These are phyloP conservation scores for Rhizopus microsporus DNA, from an alignment of 371 early-diverging fungal species.

Conservation along the genomic window DNA sequence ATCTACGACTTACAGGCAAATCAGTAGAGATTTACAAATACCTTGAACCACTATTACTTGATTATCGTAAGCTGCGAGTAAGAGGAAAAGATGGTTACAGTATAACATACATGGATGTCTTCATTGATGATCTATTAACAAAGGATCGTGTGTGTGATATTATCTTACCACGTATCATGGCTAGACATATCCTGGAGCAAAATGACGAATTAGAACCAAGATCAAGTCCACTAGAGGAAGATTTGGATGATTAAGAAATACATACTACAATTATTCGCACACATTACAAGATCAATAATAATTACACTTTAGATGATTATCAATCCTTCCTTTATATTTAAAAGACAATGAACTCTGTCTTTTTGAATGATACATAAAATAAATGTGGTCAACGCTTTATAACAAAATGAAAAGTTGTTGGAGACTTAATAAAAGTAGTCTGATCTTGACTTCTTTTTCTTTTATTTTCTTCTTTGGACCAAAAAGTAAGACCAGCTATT, in stretches of 20 bases:
- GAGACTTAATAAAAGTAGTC: too few relatives aligned
- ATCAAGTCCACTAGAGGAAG: conserved; percentile 78
- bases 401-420: too few relatives aligned
- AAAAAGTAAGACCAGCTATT: too few relatives aligned
- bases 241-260: conserved; percentile 53
- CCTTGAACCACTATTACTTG: conserved; percentile 85
- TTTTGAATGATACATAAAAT: too few relatives aligned
- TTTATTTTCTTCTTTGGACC: too few relatives aligned
- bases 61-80: conserved; percentile 83
- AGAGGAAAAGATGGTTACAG: conserved; percentile 55
- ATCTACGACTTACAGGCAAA: conserved; percentile 79
- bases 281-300: too few relatives aligned
- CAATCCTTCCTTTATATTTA: too few relatives aligned
- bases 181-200: conserved; percentile 84
- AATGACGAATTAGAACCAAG: conserved; percentile 83
- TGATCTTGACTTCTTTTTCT: too few relatives aligned
- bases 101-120: conserved; percentile 87
- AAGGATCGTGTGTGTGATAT: conserved; percentile 87
- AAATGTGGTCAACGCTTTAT: too few relatives aligned
- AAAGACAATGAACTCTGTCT: too few relatives aligned
- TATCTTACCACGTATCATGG: conserved; percentile 82
- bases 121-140: conserved; percentile 82
- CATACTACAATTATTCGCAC: too few relatives aligned
- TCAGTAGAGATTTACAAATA: conserved; percentile 80
- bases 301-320: too few relatives aligned